phyloP scores from a whole-genome alignment of 139 green algal genomes.

The Penium margaritaceum region DNA sequence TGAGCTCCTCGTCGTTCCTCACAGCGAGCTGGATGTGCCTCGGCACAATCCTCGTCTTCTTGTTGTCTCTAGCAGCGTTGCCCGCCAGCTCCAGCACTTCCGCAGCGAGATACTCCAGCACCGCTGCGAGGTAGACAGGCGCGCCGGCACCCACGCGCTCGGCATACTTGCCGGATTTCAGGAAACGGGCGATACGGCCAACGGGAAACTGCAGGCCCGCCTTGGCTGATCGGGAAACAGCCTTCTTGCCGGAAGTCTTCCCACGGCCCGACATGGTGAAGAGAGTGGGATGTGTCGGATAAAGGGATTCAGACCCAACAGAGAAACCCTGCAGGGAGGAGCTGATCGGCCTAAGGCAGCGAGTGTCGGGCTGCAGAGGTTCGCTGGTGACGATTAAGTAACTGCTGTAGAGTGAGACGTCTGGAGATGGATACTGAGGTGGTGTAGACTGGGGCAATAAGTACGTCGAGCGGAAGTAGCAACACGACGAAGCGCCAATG shows the following conservation, averaged over 20 bases:
- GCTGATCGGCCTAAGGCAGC: no score
- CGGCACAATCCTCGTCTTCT: slow-evolving; percentile 77
- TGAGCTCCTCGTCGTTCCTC: slow-evolving; percentile 51
- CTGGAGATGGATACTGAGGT: no score
- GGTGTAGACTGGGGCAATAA: no score
- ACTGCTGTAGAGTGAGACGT: no score
- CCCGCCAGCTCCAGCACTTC: slow-evolving; percentile 77
- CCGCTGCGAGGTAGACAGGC: slow-evolving; percentile 69
- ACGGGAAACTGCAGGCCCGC: slow-evolving; percentile 83
- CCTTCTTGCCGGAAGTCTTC: slow-evolving; percentile 73
- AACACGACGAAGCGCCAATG: no score
- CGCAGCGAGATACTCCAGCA: slow-evolving; percentile 77
- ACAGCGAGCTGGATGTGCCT: slow-evolving; percentile 50
- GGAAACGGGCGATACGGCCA: slow-evolving; percentile 71
- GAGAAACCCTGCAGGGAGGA: no score
- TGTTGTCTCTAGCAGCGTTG: slow-evolving; percentile 85
- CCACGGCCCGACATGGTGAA: slow-evolving; percentile 63
- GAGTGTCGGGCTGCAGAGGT: no score
- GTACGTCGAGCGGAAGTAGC: no score
- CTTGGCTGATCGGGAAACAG: slow-evolving; percentile 71
- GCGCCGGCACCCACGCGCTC: slow-evolving; percentile 60
- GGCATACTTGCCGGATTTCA: slow-evolving; percentile 78
- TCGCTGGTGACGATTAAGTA: no score
- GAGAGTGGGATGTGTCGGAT: no score
- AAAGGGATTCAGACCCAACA: no score